These are phyloP conservation scores for Paulownia fortunei DNA, from an alignment of 257 asterid genomes.

Conservation along the genomic window DNA sequence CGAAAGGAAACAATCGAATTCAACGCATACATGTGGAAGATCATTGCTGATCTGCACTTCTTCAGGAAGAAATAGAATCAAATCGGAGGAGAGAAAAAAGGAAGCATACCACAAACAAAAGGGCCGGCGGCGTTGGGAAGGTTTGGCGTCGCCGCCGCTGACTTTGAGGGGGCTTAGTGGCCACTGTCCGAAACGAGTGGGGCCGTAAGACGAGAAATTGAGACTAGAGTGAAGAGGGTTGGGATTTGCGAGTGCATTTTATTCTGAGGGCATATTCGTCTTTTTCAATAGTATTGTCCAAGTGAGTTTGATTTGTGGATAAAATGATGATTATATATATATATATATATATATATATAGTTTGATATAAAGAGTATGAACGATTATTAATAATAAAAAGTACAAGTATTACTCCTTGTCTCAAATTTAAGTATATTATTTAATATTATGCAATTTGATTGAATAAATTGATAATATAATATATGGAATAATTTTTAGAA, in stretches of 20 bases:
- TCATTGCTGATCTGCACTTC: slow-evolving; percentile 31
- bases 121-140: slow-evolving; percentile 36
- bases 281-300: background rate
- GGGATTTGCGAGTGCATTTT: slow-evolving; percentile 33
- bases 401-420: no score
- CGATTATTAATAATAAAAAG: no score
- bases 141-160: slow-evolving; percentile 53
- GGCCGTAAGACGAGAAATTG: slow-evolving; percentile 42
- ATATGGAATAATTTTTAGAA: no score
- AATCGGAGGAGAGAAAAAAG: slow-evolving; percentile 25
- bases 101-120: slow-evolving; percentile 20
- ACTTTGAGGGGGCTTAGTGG: slow-evolving; percentile 40
- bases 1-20: slow-evolving; percentile 10
- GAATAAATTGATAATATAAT: no score
- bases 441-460: no score
- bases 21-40: slow-evolving; percentile 16
- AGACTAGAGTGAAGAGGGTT: slow-evolving; percentile 41
- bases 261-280: slow-evolving; percentile 37
- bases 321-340: no score
- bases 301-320: background rate
- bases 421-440: no score
- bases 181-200: slow-evolving; percentile 50
- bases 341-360: no score
- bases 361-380: no score
- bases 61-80: slow-evolving; percentile 1